Base-by-base conservation (phyloP, 768 basidiomycete genomes). In the Mrakia hoshinonis region DNA sequence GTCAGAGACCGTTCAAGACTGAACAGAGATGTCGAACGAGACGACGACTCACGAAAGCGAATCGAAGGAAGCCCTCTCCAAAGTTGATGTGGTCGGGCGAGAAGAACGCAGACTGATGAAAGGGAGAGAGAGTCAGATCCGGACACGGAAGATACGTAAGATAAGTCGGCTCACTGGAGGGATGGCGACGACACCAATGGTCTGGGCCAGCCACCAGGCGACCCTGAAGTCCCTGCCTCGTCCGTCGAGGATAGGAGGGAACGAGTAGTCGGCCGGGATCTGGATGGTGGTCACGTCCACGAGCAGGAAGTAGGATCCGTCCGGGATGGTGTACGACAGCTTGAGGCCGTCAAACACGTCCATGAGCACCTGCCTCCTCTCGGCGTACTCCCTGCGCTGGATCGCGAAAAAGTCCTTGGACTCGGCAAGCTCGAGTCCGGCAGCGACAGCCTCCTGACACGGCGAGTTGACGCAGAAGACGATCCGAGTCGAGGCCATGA, bases 391-490 rank as follows among this genome's bases (percentile, higher is more conserved):
- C 20, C 80, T 77, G 13, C 84, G 78, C 76, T 97, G 92, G 6
- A 79, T 85, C 75, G 85, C 86, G 75, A 96, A 92, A 82, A 91
- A 98, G 34, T 83, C 78, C 68, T 85, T 85, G 75, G 88, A 81
- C 26, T 80, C 80, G 1, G 87, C 92, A 75, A 89, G 83, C 78
- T 96, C 95, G 22, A 97, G 83, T 26, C 92, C 94, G n/a, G 84
- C 83, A 5, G 95, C 94, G 22, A 87, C 87, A 18, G 94, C 95
- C 81, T 97, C 95, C 80, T 98, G 70, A 29, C 96, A 81, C 4
- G 94, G 95, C 3, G 92, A 92, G 80, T 95, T 96, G 67, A 88
- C 86, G 81, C 91, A 95, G 82, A 96, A 98, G 39, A 97, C 89
- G 76, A 98, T 94, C 39, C 96, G 88, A 22, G 71, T 73, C 5